Conservation (phyloP, 805 yeast genomes). For the Ogataea corticis region DNA sequence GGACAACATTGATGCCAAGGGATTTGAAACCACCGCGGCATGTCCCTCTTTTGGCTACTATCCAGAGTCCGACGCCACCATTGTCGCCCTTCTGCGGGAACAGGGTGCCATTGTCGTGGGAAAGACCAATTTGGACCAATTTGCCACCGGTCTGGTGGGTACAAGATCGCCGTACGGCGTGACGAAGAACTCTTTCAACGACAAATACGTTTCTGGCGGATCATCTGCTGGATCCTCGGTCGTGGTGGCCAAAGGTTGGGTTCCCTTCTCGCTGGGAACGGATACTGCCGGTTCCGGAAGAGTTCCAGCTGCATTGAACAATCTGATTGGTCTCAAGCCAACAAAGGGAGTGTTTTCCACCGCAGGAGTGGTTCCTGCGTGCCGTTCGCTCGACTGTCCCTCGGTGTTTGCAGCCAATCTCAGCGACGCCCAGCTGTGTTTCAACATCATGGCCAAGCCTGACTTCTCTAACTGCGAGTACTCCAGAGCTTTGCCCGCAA, state of each 20-base stretch:
- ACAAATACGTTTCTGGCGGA: conserved; percentile 87
- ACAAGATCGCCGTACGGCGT: conserved; percentile 93
- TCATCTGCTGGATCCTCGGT: conserved; percentile 96
- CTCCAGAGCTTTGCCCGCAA: conserved; percentile 71
- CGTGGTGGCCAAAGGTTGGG: conserved; percentile 86
- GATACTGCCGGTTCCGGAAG: conserved; percentile 99
- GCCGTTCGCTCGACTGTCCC: conserved; percentile 91
- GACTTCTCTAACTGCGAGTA: conserved; percentile 74
- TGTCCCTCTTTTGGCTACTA: conserved; percentile 80
- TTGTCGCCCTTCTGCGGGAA: conserved; percentile 70
- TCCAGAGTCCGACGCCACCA: conserved; percentile 73
- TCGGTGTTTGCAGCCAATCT: conserved; percentile 79
- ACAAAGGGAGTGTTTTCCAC: conserved; percentile 86
- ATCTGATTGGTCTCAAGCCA: conserved; percentile 89
- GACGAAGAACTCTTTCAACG: conserved; percentile 76
- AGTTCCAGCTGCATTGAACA: conserved; percentile 95
- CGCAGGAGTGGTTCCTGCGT: conserved; percentile 95
- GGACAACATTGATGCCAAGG: conserved; percentile 89
- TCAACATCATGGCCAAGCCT: conserved; percentile 67
- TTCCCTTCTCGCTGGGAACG: conserved; percentile 88
- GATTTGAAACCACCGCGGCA: conserved; percentile 88
- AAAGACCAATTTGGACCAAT: conserved; percentile 93
- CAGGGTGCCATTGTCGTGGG: conserved; percentile 94
- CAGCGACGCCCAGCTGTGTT: conserved; percentile 79
- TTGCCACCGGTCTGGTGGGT: conserved; percentile 97